These are phyloP conservation scores for Aspergillus sergii DNA, from an alignment of 2,329 filamentous ascomycete genomes.

Conservation along the genomic window DNA sequence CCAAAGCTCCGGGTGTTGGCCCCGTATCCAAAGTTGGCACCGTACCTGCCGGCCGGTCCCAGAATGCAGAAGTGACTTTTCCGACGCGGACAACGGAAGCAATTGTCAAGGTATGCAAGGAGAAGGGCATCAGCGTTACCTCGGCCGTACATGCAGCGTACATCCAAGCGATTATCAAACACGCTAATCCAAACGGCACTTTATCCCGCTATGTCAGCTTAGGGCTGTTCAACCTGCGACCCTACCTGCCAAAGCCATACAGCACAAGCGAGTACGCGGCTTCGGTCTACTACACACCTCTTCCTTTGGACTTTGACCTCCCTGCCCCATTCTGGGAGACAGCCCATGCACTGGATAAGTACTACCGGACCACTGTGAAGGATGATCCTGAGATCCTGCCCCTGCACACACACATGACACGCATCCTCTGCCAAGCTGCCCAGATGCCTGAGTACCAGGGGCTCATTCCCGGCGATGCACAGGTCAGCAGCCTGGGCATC, in stretches of 20 bases:
- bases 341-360: not conserved
- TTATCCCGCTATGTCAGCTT: not conserved
- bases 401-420: no score
- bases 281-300: not conserved
- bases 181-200: constrained; percentile 6
- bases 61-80: not conserved
- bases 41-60: not conserved
- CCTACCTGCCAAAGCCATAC: not conserved
- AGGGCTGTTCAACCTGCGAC: not conserved
- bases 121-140: not conserved
- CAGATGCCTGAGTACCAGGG: no score
- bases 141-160: not conserved
- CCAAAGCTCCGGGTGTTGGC: not conserved
- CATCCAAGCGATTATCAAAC: not conserved
- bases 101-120: not conserved
- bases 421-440: no score
- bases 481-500: constrained; percentile 15
- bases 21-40: not conserved
- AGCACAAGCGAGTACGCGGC: not conserved
- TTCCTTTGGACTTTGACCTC: not conserved
- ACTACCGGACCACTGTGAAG: not conserved
- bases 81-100: not conserved
- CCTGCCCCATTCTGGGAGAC: not conserved
- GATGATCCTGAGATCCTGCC: not conserved
- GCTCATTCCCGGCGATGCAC: constrained; percentile 4